A percentile compares a stretch with the other conserved stretches of the same genome.
Evolutionary conservation across 2,329 filamentous ascomycete species (phyloP).

Genomic region (Diplodia intermedia): DNA sequence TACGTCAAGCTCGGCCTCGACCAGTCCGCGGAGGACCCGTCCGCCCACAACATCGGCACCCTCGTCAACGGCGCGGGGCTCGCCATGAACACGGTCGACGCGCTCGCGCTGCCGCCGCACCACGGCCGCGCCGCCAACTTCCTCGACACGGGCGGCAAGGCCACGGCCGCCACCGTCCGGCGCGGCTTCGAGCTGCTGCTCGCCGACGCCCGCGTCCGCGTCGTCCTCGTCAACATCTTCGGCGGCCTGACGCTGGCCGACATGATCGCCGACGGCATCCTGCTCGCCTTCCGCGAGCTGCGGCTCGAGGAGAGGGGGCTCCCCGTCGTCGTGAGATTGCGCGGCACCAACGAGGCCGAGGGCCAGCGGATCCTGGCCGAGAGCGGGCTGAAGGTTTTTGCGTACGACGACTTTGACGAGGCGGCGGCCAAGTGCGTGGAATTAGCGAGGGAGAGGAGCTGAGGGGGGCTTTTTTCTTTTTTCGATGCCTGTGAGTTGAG

Average conservation of each 20-base stretch:
- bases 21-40: constrained; percentile 47
- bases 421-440: constrained; percentile 72
- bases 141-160: constrained; percentile 88
- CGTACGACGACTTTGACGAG: constrained; percentile 77
- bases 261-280: constrained; percentile 79
- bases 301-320: constrained; percentile 61
- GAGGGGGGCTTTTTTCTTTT: not conserved
- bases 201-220: constrained; percentile 72
- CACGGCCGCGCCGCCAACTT: constrained; percentile 81
- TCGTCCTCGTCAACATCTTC: constrained; percentile 76
- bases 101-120: constrained; percentile 61
- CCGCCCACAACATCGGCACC: constrained; percentile 70
- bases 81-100: constrained; percentile 90
- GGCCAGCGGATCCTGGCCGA: constrained; percentile 73
- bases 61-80: constrained; percentile 89
- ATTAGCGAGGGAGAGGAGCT: constrained; percentile 50
- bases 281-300: constrained; percentile 74
- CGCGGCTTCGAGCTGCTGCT: constrained; percentile 77
- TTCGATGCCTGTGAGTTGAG: not conserved
- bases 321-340: constrained; percentile 77
- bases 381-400: constrained; percentile 71
- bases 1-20: constrained; percentile 67
- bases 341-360: constrained; percentile 75
- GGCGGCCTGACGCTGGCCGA: constrained; percentile 75
- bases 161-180: constrained; percentile 80